Base-by-base conservation (phyloP, 1,284 basidiomycete species). In the Ceratobasidium sp. region DNA sequence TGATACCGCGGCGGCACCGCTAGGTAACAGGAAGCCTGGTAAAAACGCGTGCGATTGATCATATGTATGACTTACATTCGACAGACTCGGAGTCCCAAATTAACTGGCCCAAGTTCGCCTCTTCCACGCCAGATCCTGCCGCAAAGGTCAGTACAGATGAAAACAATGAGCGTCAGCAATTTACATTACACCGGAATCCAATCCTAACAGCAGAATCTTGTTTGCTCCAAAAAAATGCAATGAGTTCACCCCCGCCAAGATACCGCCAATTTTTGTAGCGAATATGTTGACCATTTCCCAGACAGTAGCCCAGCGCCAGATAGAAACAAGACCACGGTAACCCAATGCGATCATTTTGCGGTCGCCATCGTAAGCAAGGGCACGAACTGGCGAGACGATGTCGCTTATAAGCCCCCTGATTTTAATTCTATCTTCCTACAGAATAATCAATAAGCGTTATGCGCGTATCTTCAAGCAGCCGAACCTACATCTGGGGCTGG, bases 1-100 rank as follows among this genome's bases (percentile, higher is more conserved):
- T 10, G 54, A 56, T 23, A 56, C n/a, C n/a, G 54, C 23, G n/a
- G n/a, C 54, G 54, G 54, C 54, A 56, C 54, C 54, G n/a, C 54
- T 56, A 56, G 52, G n/a, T 23, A 23, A 26, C 23, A 5, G n/a
- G 20, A 56, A 26, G n/a, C n/a, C 20, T 10, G 23, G n/a, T 23
- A 26, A 56, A 56, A 56, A 26, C n/a, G 23, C n/a, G 23, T 13
- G 20, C 50, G 10, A 17, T 52, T 20, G 20, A 52, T 20, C 33
- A 20, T 52, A 20, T n/a, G 20, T n/a, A 52, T 52, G n/a, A 26
- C 54, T 23, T 13, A 56, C 54, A 56, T 56, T 23, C 54, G 54
- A 56, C 23, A 26, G n/a, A 23, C 9, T 26, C 23, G n/a, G 7
- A 26, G 20, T 10, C 54, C 23, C 23, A 13, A 23, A 26, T 56